A percentile compares a stretch with the other conserved stretches of the same genome.
Conservation (phyloP, 2,329 filamentous ascomycete genomes). For the Phialophora chinensis region DNA sequence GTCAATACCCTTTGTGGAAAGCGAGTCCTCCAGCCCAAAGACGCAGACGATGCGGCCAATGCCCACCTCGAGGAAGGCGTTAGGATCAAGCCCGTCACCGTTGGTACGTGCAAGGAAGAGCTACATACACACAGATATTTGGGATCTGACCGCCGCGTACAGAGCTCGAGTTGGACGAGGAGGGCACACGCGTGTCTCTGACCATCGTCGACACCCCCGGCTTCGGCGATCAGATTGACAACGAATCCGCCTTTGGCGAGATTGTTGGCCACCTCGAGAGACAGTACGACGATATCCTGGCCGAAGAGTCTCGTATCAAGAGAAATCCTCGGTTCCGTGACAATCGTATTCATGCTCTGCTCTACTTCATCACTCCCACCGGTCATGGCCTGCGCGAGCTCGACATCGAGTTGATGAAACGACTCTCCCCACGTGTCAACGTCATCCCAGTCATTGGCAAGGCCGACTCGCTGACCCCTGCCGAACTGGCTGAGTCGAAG, state of each 20-base stretch:
- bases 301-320: conserved; percentile 99
- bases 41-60: conserved; percentile 84
- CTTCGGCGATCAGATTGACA: conserved; percentile 98
- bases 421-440: conserved; percentile 95
- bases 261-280: conserved; percentile 98
- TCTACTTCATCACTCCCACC: conserved; percentile 99
- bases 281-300: conserved; percentile 99
- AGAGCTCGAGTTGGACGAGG: conserved; percentile 96
- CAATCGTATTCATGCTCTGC: conserved; percentile 95
- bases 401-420: conserved; percentile 99
- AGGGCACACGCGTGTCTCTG: conserved; percentile 95
- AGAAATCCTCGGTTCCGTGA: conserved; percentile 99
- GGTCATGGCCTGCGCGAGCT: conserved; percentile 97
- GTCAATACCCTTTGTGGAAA: conserved; percentile 99
- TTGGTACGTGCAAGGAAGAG: conserved; percentile 68
- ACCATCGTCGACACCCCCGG: conserved; percentile 98
- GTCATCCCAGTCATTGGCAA: conserved; percentile 99
- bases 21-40: conserved; percentile 87
- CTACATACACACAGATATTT: conserved; percentile 7
- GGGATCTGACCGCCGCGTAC: conserved; percentile 40
- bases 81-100: conserved; percentile 97
- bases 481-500: conserved; percentile 97
- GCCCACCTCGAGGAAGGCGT: conserved; percentile 96
- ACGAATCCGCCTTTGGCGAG: conserved; percentile 97
- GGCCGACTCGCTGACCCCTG: conserved; percentile 94